phyloP scores from a whole-genome alignment of 2,329 filamentous ascomycete genomes.

The Blastomyces parvus region DNA sequence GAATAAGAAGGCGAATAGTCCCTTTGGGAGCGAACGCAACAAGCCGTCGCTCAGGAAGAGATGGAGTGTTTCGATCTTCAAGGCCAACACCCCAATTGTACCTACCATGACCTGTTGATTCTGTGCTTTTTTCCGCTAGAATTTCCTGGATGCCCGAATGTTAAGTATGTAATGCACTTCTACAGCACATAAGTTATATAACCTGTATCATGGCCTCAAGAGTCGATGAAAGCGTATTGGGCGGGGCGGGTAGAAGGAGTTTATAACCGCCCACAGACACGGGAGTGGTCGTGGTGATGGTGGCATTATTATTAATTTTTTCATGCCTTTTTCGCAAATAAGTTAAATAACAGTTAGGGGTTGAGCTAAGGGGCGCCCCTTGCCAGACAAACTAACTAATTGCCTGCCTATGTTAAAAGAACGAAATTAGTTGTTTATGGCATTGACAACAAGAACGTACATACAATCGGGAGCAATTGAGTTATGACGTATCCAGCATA shows the following conservation, averaged over 20 bases:
- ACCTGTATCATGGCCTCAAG: background rate
- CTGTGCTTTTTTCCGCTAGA: background rate
- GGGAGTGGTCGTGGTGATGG: background rate
- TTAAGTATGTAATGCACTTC: background rate
- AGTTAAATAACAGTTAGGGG: background rate
- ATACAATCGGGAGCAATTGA: background rate
- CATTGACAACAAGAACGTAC: background rate
- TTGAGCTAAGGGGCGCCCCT: background rate
- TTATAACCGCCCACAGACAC: too few species aligned
- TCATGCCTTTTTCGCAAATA: background rate
- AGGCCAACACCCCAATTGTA: background rate
- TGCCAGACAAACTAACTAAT: background rate
- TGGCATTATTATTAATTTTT: background rate
- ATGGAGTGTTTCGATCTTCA: slow-evolving; percentile 16
- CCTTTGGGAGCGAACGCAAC: slow-evolving; percentile 3
- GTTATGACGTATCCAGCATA: too few species aligned
- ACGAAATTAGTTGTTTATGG: background rate
- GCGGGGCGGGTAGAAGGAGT: background rate
- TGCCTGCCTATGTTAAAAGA: background rate
- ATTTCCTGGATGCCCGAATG: background rate
- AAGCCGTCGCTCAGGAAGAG: slow-evolving; percentile 13
- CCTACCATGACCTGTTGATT: background rate
- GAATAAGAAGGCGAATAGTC: background rate
- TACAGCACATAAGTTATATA: background rate
- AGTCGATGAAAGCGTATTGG: background rate